Conservation (phyloP, 2,329 filamentous ascomycete species). For the Xylariomycetidae sp. region DNA sequence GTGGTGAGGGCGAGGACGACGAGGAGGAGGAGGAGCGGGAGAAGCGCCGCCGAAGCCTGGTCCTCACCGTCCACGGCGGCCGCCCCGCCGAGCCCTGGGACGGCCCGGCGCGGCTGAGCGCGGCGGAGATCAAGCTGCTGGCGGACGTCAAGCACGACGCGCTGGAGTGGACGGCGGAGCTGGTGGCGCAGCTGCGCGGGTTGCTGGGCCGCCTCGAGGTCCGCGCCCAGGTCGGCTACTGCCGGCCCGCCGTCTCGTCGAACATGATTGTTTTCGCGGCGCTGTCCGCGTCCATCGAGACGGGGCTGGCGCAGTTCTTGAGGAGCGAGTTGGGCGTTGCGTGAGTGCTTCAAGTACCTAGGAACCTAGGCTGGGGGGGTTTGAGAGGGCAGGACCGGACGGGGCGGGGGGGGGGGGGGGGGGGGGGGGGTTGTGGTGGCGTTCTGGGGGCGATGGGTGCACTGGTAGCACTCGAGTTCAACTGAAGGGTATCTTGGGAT, state of each 20-base stretch:
- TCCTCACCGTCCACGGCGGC: constrained; percentile 42
- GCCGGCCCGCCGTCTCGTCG: constrained; percentile 45
- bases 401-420: not conserved
- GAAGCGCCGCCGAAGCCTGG: not conserved
- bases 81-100: constrained; percentile 43
- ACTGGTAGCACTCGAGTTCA: too few relatives aligned
- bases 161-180: constrained; percentile 52
- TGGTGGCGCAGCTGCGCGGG: constrained; percentile 36
- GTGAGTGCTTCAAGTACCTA: too few relatives aligned
- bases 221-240: constrained; percentile 45
- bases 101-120: constrained; percentile 36
- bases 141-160: constrained; percentile 39
- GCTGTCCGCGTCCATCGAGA: constrained; percentile 54
- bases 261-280: constrained; percentile 53
- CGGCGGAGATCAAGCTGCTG: constrained; percentile 41
- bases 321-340: constrained; percentile 27
- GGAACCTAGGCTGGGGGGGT: too few relatives aligned
- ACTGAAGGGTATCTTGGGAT: too few relatives aligned
- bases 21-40: too few relatives aligned
- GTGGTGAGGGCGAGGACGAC: too few relatives aligned
- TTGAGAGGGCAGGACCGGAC: not conserved
- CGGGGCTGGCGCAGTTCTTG: constrained; percentile 48
- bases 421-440: not conserved
- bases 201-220: constrained; percentile 43
- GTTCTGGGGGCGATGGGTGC: not conserved